Conservation (phyloP, 2,329 filamentous ascomycete genomes). For the Xylaria polymorpha region DNA sequence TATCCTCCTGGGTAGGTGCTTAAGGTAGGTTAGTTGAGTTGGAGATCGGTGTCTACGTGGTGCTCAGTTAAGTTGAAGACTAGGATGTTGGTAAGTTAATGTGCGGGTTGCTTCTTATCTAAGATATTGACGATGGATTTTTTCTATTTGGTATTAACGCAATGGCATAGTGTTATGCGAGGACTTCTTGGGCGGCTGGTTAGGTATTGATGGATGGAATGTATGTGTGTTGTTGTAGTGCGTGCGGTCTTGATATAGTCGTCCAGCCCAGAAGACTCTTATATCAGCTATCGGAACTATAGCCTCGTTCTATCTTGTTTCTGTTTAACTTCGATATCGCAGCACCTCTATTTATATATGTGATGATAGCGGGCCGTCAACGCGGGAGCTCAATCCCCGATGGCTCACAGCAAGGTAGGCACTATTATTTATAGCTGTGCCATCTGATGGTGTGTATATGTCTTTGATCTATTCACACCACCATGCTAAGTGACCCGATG, state of each 20-base stretch:
- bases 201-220: too few relatives aligned
- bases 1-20: too few relatives aligned
- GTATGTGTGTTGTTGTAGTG: too few relatives aligned
- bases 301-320: background rate
- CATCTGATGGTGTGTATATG: background rate
- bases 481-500: background rate
- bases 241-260: too few relatives aligned
- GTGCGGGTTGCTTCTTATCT: too few relatives aligned
- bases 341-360: background rate
- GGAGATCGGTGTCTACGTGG: background rate
- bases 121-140: too few relatives aligned
- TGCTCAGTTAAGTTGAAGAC: background rate
- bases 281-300: background rate
- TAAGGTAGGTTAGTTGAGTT: too few relatives aligned
- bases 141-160: too few relatives aligned
- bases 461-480: background rate
- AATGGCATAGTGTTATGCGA: too few relatives aligned
- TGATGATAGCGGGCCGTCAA: background rate
- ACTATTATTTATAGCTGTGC: too few relatives aligned
- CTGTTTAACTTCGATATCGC: background rate
- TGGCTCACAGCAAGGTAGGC: background rate
- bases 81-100: background rate
- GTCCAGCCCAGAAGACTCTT: background rate
- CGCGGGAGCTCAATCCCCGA: background rate
- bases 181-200: too few relatives aligned